These are phyloP conservation scores for Thelonectria discophora DNA, from an alignment of 2,329 filamentous ascomycete genomes.

Conservation along the genomic window DNA sequence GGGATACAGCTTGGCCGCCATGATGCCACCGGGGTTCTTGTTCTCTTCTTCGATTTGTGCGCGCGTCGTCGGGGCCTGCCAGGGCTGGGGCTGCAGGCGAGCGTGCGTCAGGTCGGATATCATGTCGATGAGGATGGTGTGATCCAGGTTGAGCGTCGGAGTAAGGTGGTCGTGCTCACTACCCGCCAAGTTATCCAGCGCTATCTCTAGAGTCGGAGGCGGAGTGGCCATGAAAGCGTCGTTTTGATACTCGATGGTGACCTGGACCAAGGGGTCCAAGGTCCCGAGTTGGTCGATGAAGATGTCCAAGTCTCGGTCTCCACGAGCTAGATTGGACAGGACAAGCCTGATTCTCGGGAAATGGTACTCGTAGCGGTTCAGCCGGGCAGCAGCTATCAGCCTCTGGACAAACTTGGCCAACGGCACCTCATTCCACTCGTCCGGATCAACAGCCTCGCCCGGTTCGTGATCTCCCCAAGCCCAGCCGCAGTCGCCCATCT, in stretches of 20 bases:
- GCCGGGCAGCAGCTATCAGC: conserved; percentile 48
- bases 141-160: conserved; percentile 51
- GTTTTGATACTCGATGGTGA: conserved; percentile 45
- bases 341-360: conserved; percentile 49
- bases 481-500: conserved; percentile 55
- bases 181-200: conserved; percentile 45
- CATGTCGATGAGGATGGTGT: conserved; percentile 53
- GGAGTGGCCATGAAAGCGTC: conserved; percentile 39
- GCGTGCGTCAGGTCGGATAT: conserved; percentile 53
- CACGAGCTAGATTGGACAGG: conserved; percentile 45
- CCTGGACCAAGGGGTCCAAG: conserved; percentile 44
- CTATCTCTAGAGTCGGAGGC: conserved; percentile 38
- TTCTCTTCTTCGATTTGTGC: conserved; percentile 50
- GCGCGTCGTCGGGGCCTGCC: conserved; percentile 46
- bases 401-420: conserved; percentile 46
- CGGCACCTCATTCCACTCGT: conserved; percentile 48
- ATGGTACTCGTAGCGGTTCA: conserved; percentile 50
- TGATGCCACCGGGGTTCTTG: conserved; percentile 41
- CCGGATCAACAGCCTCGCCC: conserved; percentile 43
- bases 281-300: conserved; percentile 45
- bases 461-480: conserved; percentile 50
- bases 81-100: conserved; percentile 45
- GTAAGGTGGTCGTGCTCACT: conserved; percentile 47
- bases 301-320: conserved; percentile 41
- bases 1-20: conserved; percentile 49